A percentile compares a stretch with the other conserved stretches of the same genome.
phyloP scores from a whole-genome alignment of 495 filamentous ascomycete genomes.

The Penicillium ucsense region DNA sequence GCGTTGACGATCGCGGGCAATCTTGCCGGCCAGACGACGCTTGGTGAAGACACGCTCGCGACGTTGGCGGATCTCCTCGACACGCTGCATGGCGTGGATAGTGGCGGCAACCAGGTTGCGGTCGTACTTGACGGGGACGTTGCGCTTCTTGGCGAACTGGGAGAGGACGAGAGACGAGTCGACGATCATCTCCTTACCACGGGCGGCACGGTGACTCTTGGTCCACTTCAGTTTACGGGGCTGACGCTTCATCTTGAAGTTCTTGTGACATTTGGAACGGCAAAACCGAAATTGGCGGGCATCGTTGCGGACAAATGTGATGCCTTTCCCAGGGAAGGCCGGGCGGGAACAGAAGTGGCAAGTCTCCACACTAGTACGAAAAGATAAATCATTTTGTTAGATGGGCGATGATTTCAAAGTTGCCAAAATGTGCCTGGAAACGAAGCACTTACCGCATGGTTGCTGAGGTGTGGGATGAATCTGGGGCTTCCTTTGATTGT shows the following conservation, averaged over 20 bases:
- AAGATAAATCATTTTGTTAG: not conserved
- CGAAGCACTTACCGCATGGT: constrained; percentile 23
- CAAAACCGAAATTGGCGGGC: constrained; percentile 58
- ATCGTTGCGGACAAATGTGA: constrained; percentile 79
- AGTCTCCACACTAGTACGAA: constrained; percentile 57
- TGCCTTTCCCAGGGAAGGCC: constrained; percentile 81
- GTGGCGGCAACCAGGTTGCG: constrained; percentile 80
- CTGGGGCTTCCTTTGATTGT: constrained; percentile 4
- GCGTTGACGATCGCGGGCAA: constrained; percentile 57
- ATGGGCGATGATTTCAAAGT: not conserved
- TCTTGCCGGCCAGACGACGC: constrained; percentile 82
- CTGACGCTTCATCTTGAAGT: constrained; percentile 98
- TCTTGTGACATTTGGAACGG: constrained; percentile 88
- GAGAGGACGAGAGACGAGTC: constrained; percentile 87
- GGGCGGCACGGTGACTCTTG: constrained; percentile 60
- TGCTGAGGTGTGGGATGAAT: constrained; percentile 16
- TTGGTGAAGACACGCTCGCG: constrained; percentile 88
- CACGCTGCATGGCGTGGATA: constrained; percentile 81
- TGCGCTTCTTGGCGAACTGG: constrained; percentile 82
- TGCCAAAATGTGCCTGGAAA: not conserved
- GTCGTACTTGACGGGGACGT: constrained; percentile 92
- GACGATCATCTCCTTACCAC: constrained; percentile 87
- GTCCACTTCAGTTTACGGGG: constrained; percentile 83
- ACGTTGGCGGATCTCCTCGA: constrained; percentile 73
- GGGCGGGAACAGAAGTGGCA: constrained; percentile 87